Percentiles rank a stretch among this genome's conserved stretches.
Evolutionary conservation across 805 yeast species (phyloP).

Genomic region (Diddensiella santjacobensis): DNA sequence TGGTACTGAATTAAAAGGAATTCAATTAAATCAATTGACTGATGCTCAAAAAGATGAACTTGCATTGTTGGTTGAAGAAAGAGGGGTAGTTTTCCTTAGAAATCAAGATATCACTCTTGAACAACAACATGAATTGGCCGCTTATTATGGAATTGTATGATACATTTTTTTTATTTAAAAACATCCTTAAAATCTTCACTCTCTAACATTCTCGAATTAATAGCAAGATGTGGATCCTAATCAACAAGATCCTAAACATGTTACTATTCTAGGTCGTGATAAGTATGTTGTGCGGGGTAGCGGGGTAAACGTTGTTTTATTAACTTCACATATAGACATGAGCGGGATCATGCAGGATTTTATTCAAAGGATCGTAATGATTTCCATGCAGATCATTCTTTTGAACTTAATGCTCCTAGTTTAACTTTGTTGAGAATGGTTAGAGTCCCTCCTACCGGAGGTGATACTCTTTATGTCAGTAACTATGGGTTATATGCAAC

Average conservation of each 20-base stretch:
- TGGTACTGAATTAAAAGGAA: conserved; percentile 61
- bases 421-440: conserved; percentile 61
- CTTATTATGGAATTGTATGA: conserved; percentile 23
- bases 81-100: conserved; percentile 49
- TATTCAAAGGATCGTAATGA: conserved; percentile 28
- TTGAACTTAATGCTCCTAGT: conserved; percentile 71
- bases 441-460: conserved; percentile 51
- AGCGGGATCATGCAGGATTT: conserved; percentile 15
- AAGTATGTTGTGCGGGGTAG: conserved; percentile 13
- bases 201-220: neutral
- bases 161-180: no score
- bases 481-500: conserved; percentile 52
- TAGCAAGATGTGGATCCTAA: conserved; percentile 26
- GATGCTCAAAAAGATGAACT: conserved; percentile 54
- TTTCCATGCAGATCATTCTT: conserved; percentile 76
- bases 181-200: no score
- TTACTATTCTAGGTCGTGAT: conserved; percentile 48
- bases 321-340: conserved; percentile 1
- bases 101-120: conserved; percentile 38
- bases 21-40: conserved; percentile 51
- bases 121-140: conserved; percentile 28
- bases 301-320: neutral
- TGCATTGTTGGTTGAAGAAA: conserved; percentile 45
- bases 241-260: conserved; percentile 52
- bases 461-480: conserved; percentile 54